phyloP scores from a whole-genome alignment of 2,329 filamentous ascomycete genomes.

The Fusarium concolor region DNA sequence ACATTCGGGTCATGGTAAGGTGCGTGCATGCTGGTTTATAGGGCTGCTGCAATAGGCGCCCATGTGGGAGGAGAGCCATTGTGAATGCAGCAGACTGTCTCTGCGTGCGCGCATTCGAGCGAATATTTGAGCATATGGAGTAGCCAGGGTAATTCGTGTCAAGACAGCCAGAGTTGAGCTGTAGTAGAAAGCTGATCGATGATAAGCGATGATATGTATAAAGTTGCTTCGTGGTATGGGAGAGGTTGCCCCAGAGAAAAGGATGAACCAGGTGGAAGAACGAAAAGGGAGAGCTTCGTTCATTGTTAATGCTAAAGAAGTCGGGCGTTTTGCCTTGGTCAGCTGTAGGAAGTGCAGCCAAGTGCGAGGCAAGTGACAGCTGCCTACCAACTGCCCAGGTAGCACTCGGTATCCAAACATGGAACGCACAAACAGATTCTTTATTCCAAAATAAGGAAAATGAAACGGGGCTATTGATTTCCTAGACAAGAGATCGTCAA shows the following conservation, averaged over 20 bases:
- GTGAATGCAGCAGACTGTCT: background rate
- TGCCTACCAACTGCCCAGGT: background rate
- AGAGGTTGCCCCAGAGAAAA: background rate
- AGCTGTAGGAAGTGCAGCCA: slow-evolving; percentile 26
- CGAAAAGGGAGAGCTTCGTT: background rate
- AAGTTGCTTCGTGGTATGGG: slow-evolving; percentile 14
- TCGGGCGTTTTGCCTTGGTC: background rate
- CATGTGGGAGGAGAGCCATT: slow-evolving; percentile 32
- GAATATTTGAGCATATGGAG: background rate
- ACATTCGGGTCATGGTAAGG: slow-evolving; percentile 74
- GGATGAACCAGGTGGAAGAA: background rate
- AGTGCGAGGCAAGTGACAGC: slow-evolving; percentile 40
- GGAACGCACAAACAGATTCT: background rate
- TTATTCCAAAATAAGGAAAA: background rate
- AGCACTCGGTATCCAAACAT: background rate
- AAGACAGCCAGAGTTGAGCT: background rate
- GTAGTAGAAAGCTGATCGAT: background rate
- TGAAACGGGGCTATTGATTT: background rate
- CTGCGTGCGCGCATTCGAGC: background rate
- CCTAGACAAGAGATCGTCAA: no score
- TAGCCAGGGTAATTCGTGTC: background rate
- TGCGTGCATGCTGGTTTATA: slow-evolving; percentile 69
- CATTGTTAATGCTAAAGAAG: background rate
- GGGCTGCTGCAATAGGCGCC: slow-evolving; percentile 23
- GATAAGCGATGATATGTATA: slow-evolving; percentile 26